Conservation (phyloP, 192 early-diverging fungal species). For the Coemansia erecta region DNA sequence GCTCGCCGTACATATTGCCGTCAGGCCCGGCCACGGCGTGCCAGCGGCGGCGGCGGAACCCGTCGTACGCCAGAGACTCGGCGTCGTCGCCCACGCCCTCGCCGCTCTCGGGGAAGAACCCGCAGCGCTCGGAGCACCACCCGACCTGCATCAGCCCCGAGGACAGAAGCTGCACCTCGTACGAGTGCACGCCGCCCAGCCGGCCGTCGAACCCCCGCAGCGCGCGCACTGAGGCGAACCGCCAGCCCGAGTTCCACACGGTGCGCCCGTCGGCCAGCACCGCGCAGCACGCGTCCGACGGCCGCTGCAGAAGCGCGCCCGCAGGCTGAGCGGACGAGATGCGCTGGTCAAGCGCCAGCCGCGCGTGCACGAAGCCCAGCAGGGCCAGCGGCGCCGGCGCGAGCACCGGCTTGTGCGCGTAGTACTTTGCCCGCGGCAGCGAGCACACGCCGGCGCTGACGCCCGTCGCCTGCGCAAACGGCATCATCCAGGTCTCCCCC, state of each 20-base stretch:
- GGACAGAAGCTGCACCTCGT: slow-evolving; percentile 38
- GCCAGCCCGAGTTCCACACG: slow-evolving; percentile 46
- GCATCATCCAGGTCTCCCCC: no score
- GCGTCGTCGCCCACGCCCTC: slow-evolving; percentile 50
- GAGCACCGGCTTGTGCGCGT: slow-evolving; percentile 11
- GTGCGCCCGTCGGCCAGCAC: slow-evolving; percentile 34
- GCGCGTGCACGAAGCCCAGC: slow-evolving; percentile 29
- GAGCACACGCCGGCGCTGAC: background rate
- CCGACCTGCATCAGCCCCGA: slow-evolving; percentile 43
- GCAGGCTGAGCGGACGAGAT: no score
- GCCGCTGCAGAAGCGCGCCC: background rate
- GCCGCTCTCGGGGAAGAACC: slow-evolving; percentile 46
- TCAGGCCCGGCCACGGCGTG: slow-evolving; percentile 32
- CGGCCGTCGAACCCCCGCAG: slow-evolving; percentile 32
- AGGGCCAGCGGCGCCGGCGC: slow-evolving; percentile 4
- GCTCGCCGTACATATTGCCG: slow-evolving; percentile 30
- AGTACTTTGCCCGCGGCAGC: slow-evolving; percentile 1
- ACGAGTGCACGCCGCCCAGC: slow-evolving; percentile 41
- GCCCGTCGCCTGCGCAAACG: no score
- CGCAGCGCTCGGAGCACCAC: slow-evolving; percentile 45
- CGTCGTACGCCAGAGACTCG: slow-evolving; percentile 46
- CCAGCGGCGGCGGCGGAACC: slow-evolving; percentile 40
- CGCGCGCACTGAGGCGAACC: slow-evolving; percentile 41
- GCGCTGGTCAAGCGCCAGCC: slow-evolving; percentile 24
- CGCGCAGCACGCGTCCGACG: slow-evolving; percentile 29